phyloP scores from a whole-genome alignment of 805 yeast genomes.

The Teunomyces aglyptinius region DNA sequence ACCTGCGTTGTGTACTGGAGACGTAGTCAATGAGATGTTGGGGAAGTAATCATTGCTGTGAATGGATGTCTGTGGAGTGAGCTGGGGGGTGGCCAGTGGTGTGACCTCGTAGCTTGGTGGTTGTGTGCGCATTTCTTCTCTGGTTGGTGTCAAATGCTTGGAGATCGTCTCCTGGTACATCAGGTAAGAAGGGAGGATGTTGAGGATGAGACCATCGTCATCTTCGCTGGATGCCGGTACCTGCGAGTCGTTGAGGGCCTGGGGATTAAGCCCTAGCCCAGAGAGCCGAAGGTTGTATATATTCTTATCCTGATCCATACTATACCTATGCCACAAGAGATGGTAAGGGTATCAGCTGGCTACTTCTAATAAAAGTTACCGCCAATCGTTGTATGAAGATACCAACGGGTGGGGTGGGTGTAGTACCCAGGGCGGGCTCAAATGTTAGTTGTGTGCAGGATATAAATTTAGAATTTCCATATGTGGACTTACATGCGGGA shows the following conservation, averaged over 20 bases:
- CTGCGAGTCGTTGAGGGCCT: slow-evolving; percentile 1
- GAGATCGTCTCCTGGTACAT: slow-evolving; percentile 41
- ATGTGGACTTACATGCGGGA: too few species aligned
- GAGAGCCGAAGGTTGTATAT: slow-evolving; percentile 19
- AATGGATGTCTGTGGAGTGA: slow-evolving; percentile 5
- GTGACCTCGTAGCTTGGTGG: slow-evolving; percentile 37
- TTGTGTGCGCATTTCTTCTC: slow-evolving; percentile 23
- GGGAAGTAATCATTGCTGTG: slow-evolving; percentile 17
- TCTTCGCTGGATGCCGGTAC: slow-evolving; percentile 7
- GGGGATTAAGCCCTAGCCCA: slow-evolving; percentile 7
- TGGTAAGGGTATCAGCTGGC: too few species aligned
- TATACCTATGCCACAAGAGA: background rate
- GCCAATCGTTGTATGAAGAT: background rate
- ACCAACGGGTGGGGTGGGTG: background rate
- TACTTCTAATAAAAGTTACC: too few species aligned
- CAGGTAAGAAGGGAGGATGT: slow-evolving; percentile 40
- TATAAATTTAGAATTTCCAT: background rate
- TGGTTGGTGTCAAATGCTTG: slow-evolving; percentile 31
- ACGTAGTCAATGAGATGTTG: slow-evolving; percentile 16
- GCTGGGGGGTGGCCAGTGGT: slow-evolving; percentile 16
- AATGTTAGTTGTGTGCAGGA: background rate
- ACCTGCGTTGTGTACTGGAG: slow-evolving; percentile 9
- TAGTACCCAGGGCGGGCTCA: background rate
- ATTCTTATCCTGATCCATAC: slow-evolving; percentile 11
- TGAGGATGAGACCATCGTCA: slow-evolving; percentile 28